Evolutionary conservation across 805 yeast species (phyloP).

Genomic region (Saturnispora saitoi): DNA sequence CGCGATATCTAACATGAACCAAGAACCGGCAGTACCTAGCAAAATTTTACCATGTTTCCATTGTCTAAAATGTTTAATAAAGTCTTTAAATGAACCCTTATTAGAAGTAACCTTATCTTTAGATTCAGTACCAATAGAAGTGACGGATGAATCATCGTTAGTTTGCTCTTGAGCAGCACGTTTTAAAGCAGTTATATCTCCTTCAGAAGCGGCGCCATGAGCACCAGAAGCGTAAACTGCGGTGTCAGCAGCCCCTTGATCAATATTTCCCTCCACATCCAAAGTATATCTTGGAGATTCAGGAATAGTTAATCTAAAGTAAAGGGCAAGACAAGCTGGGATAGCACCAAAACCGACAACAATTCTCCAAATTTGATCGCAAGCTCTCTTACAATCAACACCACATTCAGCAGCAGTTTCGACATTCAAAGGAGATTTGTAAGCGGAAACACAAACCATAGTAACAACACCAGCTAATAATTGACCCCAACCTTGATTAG

Average conservation of each 20-base stretch:
- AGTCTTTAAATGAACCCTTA: conserved; percentile 73
- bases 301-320: conserved; percentile 89
- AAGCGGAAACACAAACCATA: conserved; percentile 65
- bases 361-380: conserved; percentile 94
- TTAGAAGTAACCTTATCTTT: conserved; percentile 41
- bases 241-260: conserved; percentile 43
- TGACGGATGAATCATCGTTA: conserved; percentile 21
- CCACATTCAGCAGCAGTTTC: conserved; percentile 55
- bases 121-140: conserved; percentile 27
- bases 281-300: conserved; percentile 89
- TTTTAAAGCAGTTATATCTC: conserved; percentile 35
- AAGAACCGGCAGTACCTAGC: conserved; percentile 82
- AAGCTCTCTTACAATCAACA: conserved; percentile 59
- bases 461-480: conserved; percentile 80
- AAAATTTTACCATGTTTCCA: conserved; percentile 84
- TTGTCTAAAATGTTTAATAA: conserved; percentile 62
- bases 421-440: conserved; percentile 54
- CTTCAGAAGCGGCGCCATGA: conserved; percentile 38
- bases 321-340: conserved; percentile 77
- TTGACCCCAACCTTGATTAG: conserved; percentile 97
- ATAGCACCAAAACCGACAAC: conserved; percentile 83
- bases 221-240: conserved; percentile 37
- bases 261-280: conserved; percentile 55
- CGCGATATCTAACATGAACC: conserved; percentile 89
- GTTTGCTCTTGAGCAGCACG: conserved; percentile 1